Conservation (phyloP, 2,329 filamentous ascomycete species). For the Dothideomycetes sp. region DNA sequence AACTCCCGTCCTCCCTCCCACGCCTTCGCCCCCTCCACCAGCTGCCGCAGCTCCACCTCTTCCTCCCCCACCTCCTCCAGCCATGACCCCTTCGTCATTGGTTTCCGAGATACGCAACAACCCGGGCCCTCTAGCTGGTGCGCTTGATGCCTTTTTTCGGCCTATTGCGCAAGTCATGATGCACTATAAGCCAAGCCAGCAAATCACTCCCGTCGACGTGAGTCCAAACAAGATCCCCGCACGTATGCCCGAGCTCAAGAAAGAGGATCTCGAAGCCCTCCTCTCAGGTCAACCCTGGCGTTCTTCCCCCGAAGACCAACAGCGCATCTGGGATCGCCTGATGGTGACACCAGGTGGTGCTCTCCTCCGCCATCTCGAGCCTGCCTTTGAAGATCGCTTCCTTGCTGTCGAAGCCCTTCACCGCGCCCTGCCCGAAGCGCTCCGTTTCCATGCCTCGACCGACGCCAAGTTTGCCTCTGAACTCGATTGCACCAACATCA, state of each 20-base stretch:
- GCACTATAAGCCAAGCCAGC: constrained; percentile 23
- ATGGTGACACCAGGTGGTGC: constrained; percentile 69
- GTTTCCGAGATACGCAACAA: constrained; percentile 25
- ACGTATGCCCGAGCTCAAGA: constrained; percentile 34
- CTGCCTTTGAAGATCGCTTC: constrained; percentile 61
- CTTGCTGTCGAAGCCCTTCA: constrained; percentile 57
- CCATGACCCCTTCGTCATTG: constrained; percentile 24
- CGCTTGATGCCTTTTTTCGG: constrained; percentile 27
- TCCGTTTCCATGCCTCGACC: constrained; percentile 11
- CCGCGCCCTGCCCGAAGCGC: constrained; percentile 28
- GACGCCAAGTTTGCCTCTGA: constrained; percentile 15
- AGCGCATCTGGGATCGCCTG: constrained; percentile 44
- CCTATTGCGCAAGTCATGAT: constrained; percentile 19
- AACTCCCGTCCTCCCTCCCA: constrained; percentile 14
- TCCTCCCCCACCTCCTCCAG: constrained; percentile 24
- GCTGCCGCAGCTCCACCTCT: constrained; percentile 25
- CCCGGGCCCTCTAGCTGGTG: constrained; percentile 22
- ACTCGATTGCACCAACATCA: constrained; percentile 23
- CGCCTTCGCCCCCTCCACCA: constrained; percentile 16
- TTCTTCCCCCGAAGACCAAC: constrained; percentile 26
- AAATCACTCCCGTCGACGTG: constrained; percentile 14
- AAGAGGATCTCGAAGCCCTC: constrained; percentile 49
- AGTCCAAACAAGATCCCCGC: constrained; percentile 23
- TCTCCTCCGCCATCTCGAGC: constrained; percentile 61
- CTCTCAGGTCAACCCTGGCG: constrained; percentile 24